Base-by-base conservation (phyloP, 73 alveolate species). In the Paramecium primaurelia region DNA sequence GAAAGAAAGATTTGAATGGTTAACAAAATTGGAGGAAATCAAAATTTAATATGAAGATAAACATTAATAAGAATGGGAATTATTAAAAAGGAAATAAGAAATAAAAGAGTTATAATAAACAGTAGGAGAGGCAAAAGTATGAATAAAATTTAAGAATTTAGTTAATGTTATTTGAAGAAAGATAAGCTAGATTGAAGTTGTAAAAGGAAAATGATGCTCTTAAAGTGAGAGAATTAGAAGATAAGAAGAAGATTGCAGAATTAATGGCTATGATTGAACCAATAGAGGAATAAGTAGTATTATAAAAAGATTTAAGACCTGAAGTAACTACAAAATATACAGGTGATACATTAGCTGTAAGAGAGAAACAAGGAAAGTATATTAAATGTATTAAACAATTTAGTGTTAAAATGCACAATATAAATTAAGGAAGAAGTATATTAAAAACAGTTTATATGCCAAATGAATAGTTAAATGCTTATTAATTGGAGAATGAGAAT, bases 1-100 rank as follows among this genome's bases (percentile, higher is more conserved):
- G 58, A 45, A 80, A n/a, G 91, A 80, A 64, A 40, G 91, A 45
- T 49, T 80, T 45, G 91, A 80, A 47, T 80, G 91, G 91, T 80
- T 80, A 28, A 80, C 91, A 45, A 80, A 80, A 36, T 25, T 80
- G 14, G 91, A 80, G 58, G 91, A 80, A 80, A 80, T 80, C 16
- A 42, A 44, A 80, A 80, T 80, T 44, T 36, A 80, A 25, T 80
- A 80, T 45, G 91, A 80, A 26, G 91, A 80, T 25, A 80, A 80
- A 12, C 91, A 80, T 22, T 25, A 80, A 80, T 26, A 45, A 16
- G 91, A 80, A 47, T 80, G 91, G 91, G 91, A 80, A 45, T 42
- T 80, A 47, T 12, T 80, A 8, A 80, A 80, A 80, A 80, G 91
- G 26, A 80, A 80, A 49, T 25, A 80, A 45, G 91, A 80, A 32